A percentile compares a stretch with the other conserved stretches of the same genome.
Evolutionary conservation across 2,329 filamentous ascomycete species (phyloP).

Genomic region (Sclerotinia glacialis): DNA sequence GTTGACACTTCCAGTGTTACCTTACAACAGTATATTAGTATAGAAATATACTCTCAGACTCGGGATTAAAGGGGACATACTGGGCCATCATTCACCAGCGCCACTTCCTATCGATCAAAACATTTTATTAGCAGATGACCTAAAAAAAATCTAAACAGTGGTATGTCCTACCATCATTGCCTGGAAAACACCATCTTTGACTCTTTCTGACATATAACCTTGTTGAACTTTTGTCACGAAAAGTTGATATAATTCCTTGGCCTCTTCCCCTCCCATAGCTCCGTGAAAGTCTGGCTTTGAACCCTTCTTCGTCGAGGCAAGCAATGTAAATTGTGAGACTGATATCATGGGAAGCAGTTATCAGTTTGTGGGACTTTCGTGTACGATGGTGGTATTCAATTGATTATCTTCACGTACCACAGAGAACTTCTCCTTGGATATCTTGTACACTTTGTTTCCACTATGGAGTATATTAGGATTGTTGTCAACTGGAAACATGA

Average conservation of each 20-base stretch:
- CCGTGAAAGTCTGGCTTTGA: slow-evolving; percentile 94
- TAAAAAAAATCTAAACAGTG: background rate
- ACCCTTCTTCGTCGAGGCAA: slow-evolving; percentile 92
- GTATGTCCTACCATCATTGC: slow-evolving; percentile 75
- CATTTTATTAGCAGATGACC: slow-evolving; percentile 2
- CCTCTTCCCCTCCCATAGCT: slow-evolving; percentile 74
- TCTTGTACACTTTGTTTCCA: slow-evolving; percentile 92
- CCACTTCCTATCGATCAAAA: slow-evolving; percentile 59
- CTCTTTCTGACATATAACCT: slow-evolving; percentile 68
- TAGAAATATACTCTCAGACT: background rate
- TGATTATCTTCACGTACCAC: slow-evolving; percentile 56
- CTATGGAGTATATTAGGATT: slow-evolving; percentile 44
- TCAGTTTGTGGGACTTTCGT: background rate
- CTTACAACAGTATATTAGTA: slow-evolving; percentile 24
- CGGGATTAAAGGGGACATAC: slow-evolving; percentile 41
- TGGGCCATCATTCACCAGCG: slow-evolving; percentile 80
- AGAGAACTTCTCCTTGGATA: slow-evolving; percentile 88
- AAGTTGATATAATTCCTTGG: slow-evolving; percentile 75
- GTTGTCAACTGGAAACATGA: background rate
- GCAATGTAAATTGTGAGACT: slow-evolving; percentile 96
- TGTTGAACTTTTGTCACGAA: slow-evolving; percentile 76
- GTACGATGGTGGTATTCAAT: background rate
- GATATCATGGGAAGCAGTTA: slow-evolving; percentile 23
- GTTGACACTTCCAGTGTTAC: slow-evolving; percentile 38
- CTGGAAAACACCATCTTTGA: slow-evolving; percentile 95